Evolutionary conservation across 78 protist species (phyloP), one percentile per base, ranked within the genome.

Genomic region (Dictyostelium citrinum): DNA sequence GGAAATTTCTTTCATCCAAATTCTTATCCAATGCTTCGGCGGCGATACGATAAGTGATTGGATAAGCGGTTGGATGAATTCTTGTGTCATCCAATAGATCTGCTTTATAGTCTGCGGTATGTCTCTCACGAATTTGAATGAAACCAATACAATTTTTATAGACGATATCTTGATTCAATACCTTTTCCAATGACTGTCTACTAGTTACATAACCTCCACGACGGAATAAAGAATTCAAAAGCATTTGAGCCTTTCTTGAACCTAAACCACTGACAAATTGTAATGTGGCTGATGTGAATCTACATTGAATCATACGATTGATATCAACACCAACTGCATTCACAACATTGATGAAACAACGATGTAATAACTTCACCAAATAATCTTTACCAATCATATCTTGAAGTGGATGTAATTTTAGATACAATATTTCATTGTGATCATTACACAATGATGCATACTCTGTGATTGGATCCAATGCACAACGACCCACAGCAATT

Each of bases 271-370:
- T 27, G 0, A 91, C 91, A 80, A 91, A 91, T 24, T 91, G 95
- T 16, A 91, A 74, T 0, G 90, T 68, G 2, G 81, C 20, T 17
- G 95, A 70, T 12, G 95, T 51, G 75, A 83, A 91, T 39, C 71
- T 70, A 39, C 77, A 17, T 27, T 70, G 33, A 27, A 84, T 60
- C 64, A 76, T 74, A 46, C 81, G 84, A 58, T 91, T 91, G 41
- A 91, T 91, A 22, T 91, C 95, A 3, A 91, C 95, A 83, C 95
- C 95, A 16, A 91, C 85, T 11, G 86, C 84, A 61, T 91, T 91
- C 35, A 91, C 91, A 1, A 81, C 70, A 70, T 91, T 83, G 49
- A 91, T 83, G 74, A 81, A 91, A 31, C 91, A 83, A 55, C 95
- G 71, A 46, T 91, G 60, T 12, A 80, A 80, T 3, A 84, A 81